Percentiles rank a stretch among this genome's conserved stretches.
Evolutionary conservation across 2,329 filamentous ascomycete genomes (phyloP).

Genomic region (Microcera coccophila): DNA sequence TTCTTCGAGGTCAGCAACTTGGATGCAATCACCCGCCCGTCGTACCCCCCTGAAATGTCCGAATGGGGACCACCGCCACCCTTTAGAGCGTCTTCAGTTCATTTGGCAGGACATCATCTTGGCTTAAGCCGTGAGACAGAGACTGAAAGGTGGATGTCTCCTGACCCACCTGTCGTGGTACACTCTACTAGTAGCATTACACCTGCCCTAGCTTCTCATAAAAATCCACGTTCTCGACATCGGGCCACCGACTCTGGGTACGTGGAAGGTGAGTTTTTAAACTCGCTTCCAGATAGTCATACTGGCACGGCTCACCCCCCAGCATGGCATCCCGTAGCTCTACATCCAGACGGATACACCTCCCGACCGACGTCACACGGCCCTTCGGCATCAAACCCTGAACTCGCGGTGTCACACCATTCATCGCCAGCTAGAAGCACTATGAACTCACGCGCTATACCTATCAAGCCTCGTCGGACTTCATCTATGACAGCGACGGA

Average conservation of each 20-base stretch:
- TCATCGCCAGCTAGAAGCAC: constrained; percentile 3
- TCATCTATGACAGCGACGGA: constrained; percentile 20
- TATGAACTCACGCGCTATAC: constrained; percentile 3
- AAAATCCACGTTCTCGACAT: constrained; percentile 1
- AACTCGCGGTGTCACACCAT: constrained; percentile 1
- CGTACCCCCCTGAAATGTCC: constrained; percentile 9
- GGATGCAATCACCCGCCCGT: constrained; percentile 8
- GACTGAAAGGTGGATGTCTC: constrained; percentile 12
- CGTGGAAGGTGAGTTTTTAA: constrained; percentile 11
- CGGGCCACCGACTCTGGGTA: constrained; percentile 5
- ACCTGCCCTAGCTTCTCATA: constrained; percentile 2
- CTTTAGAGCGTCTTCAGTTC: constrained; percentile 1
- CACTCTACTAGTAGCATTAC: constrained; percentile 15
- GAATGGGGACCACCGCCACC: constrained; percentile 12
- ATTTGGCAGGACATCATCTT: constrained; percentile 8
- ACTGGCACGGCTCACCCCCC: constrained; percentile 14
- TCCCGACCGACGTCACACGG: constrained; percentile 21
- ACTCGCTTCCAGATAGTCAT: constrained; percentile 15
- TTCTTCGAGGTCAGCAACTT: constrained; percentile 12
- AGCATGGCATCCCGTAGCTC: constrained; percentile 8
- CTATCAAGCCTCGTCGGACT: constrained; percentile 5
- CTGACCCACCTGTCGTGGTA: constrained; percentile 12
- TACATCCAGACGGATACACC: constrained; percentile 13
- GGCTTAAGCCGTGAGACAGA: constrained; percentile 14
- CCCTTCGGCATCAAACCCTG: constrained; percentile 12